Evolutionary conservation across 352 stramenopile genomes (phyloP).

Genomic region (Pythium oligandrum): DNA sequence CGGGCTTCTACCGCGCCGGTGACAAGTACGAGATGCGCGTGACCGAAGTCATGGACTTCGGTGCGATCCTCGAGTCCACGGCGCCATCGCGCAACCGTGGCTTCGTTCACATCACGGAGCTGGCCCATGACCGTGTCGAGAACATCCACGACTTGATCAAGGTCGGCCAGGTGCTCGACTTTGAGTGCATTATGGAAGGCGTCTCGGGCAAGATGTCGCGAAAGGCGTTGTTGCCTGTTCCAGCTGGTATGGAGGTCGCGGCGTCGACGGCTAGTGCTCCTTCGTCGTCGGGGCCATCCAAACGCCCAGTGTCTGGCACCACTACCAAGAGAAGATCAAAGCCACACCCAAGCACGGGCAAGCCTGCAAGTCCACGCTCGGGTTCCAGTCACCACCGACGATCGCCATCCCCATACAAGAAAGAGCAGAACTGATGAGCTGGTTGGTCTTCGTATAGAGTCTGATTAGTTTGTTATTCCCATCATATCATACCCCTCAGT

Average conservation of each 20-base stretch:
- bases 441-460: background rate
- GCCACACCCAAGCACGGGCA: background rate
- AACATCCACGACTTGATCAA: constrained; percentile 62
- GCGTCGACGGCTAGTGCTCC: background rate
- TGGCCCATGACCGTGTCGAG: constrained; percentile 60
- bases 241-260: background rate
- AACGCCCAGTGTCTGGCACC: constrained; percentile 8
- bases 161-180: constrained; percentile 72
- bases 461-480: too few relatives aligned
- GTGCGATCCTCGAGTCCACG: constrained; percentile 84
- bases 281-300: constrained; percentile 6
- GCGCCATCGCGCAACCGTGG: constrained; percentile 76
- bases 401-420: background rate
- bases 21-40: constrained; percentile 91
- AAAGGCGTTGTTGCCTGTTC: constrained; percentile 40
- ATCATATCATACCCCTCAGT: too few relatives aligned
- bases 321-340: constrained; percentile 17
- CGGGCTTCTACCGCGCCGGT: constrained; percentile 81
- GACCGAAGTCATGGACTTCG: constrained; percentile 94
- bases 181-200: constrained; percentile 74
- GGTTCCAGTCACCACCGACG: constrained; percentile 8
- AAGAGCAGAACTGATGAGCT: constrained; percentile 1
- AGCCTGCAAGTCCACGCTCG: background rate
- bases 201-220: constrained; percentile 80
- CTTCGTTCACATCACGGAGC: constrained; percentile 94